A percentile compares a stretch with the other conserved stretches of the same genome.
Evolutionary conservation across 2,329 filamentous ascomycete genomes (phyloP).

Genomic region (Pestalotiopsis sp.): DNA sequence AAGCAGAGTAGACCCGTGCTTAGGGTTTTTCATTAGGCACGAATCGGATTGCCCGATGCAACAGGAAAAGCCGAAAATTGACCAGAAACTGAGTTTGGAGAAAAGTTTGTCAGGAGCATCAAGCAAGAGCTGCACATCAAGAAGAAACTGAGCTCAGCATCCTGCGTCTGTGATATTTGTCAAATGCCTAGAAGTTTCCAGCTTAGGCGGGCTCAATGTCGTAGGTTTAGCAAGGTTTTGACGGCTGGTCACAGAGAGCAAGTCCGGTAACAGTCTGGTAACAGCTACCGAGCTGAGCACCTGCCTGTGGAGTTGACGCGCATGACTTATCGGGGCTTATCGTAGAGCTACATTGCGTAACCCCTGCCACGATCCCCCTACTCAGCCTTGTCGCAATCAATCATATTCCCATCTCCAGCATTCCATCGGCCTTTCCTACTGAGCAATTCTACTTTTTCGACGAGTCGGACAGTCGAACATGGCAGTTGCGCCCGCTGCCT

Average conservation of each 20-base stretch:
- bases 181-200: background rate
- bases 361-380: background rate
- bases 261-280: background rate
- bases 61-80: background rate
- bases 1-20: background rate
- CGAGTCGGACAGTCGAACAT: background rate
- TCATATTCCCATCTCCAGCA: background rate
- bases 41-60: no score
- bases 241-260: background rate
- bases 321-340: slow-evolving; percentile 3
- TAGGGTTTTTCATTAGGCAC: no score
- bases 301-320: background rate
- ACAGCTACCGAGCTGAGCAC: background rate
- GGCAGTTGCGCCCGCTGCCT: slow-evolving; percentile 2
- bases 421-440: background rate
- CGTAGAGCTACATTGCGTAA: background rate
- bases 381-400: background rate
- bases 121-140: background rate
- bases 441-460: no score
- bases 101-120: no score
- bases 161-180: no score
- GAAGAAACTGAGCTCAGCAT: background rate
- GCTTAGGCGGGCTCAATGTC: background rate
- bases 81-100: background rate
- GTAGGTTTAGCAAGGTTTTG: background rate